Percentiles rank a stretch among this genome's conserved stretches.
phyloP scores from a whole-genome alignment of 345 rosid species.

The Corymbia maculata region DNA sequence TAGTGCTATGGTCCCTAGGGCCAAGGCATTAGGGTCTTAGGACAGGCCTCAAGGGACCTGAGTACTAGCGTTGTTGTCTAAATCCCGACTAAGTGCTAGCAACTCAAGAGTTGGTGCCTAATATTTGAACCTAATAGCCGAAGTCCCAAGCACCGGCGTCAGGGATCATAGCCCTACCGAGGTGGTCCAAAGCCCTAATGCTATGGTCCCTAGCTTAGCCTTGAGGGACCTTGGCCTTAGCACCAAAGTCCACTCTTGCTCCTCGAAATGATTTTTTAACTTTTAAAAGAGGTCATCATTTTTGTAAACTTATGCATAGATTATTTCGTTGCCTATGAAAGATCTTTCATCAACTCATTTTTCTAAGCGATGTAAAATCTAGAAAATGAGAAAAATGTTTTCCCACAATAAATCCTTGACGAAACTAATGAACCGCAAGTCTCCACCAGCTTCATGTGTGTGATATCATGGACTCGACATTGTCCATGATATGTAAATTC shows the following conservation, averaged over 20 bases:
- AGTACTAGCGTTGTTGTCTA: not conserved
- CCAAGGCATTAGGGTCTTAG: not conserved
- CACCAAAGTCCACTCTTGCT: not conserved
- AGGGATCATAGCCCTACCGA: no score
- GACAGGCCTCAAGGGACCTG: not conserved
- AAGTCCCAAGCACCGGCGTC: no score
- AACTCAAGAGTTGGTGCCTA: not conserved
- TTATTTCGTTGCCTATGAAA: no score
- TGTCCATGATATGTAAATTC: not conserved
- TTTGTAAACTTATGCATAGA: not conserved
- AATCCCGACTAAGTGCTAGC: not conserved
- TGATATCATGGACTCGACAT: not conserved
- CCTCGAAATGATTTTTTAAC: not conserved
- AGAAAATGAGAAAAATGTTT: not conserved
- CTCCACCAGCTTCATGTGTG: not conserved
- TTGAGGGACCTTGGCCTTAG: not conserved
- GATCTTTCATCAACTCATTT: not conserved
- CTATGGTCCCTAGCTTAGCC: no score
- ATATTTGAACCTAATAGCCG: no score
- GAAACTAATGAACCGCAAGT: not conserved
- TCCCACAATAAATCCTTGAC: not conserved
- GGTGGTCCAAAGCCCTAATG: no score
- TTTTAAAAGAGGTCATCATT: not conserved
- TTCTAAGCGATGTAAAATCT: not conserved
- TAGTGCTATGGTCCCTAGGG: no score